Conservation (phyloP, 805 yeast genomes). For the Saturnispora dispora region DNA sequence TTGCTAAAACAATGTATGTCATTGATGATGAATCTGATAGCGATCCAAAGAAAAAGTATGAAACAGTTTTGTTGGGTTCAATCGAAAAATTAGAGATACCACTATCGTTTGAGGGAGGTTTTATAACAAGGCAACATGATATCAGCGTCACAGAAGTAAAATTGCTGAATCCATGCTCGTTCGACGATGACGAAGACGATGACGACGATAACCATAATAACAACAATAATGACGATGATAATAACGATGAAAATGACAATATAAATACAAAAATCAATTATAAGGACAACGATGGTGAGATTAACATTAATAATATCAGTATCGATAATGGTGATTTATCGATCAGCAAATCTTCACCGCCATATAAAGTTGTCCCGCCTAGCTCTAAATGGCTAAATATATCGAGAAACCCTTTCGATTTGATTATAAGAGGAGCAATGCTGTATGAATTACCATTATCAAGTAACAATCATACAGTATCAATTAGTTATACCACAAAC, state of each 20-base stretch:
- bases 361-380: constrained; percentile 12
- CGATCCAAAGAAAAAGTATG: constrained; percentile 7
- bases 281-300: constrained; percentile 14
- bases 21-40: background rate
- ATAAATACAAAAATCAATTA: background rate
- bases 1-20: constrained; percentile 60
- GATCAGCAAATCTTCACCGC: background rate
- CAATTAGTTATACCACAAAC: constrained; percentile 47
- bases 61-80: constrained; percentile 68
- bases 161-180: constrained; percentile 61
- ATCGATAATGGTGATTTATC: background rate
- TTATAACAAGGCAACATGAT: constrained; percentile 53
- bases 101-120: constrained; percentile 65
- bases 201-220: constrained; percentile 14
- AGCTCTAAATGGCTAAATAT: constrained; percentile 62
- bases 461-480: constrained; percentile 43
- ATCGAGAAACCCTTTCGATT: constrained; percentile 72
- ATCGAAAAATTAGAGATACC: constrained; percentile 61
- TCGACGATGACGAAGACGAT: constrained; percentile 15
- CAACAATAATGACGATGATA: constrained; percentile 9
- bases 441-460: constrained; percentile 67
- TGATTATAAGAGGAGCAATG: constrained; percentile 75
- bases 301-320: constrained; percentile 3
- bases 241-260: background rate
- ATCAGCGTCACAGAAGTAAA: constrained; percentile 63